Base-by-base conservation (phyloP, 2,329 filamentous ascomycete species). In the Hymenoscyphus repandus region DNA sequence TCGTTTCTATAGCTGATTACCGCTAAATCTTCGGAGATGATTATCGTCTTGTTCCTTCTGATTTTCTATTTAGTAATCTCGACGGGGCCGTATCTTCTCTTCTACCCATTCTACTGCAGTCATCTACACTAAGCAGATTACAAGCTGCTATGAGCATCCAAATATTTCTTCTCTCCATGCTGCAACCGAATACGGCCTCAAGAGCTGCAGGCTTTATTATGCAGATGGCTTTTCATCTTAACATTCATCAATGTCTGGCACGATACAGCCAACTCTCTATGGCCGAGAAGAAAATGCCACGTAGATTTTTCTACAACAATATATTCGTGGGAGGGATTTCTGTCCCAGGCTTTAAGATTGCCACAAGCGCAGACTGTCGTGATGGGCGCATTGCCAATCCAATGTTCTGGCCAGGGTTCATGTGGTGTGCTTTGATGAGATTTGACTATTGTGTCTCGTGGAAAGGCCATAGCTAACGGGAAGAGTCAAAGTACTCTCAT, bases 101-200 rank as follows among this genome's bases (percentile, higher is more conserved):
- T 1, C 72, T 74, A 15, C 70, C 70, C 31, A 68, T 74, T 1
- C 65, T 79, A 1, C 68, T 69, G 6, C 69, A 70, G 4, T 74
- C 75, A 9, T 72, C 75, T 0, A 74, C 75, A 0, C 64, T 79
- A 6, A 63, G 68, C 5, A 63, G 70, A 2, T 65, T 76, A 0
- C 78, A 82, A 55, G 74, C 78, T 7, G 71, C 76, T 1, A 66
- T 82, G 3, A 70, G 72, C 30, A 74, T 78, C 2, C 75, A 81
- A 55, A 58, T 82, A 0, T 79, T 80, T 37, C 68, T 82, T 0
- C 69, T 78, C 0, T 79, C 76, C 0, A 77, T 80, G 66, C 67
- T 82, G 6, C 74, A 76, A 5, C 68, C 80, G 7, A 80, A 80
- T 53, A 74, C 76, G 12, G 79, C 79, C 0, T 81, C 78, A 1